These are phyloP conservation scores for Chloris gayana DNA, from an alignment of 176 grass and related monocot genomes.

Conservation along the genomic window DNA sequence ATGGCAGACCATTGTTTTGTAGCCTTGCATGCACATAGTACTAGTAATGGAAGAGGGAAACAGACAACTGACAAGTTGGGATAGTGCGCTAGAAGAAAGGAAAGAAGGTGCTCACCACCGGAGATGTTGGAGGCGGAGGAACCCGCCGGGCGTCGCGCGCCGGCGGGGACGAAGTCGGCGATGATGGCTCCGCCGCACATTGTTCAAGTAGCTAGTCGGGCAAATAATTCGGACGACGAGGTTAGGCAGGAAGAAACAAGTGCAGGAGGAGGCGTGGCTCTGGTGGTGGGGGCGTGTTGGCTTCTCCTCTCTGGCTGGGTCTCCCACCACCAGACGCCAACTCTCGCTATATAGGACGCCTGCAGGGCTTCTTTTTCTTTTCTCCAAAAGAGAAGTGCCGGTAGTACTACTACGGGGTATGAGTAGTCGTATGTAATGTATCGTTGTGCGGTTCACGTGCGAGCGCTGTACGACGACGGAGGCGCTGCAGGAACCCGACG, in stretches of 20 bases:
- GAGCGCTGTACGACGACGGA: no score
- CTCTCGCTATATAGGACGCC: background rate
- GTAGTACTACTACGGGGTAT: background rate
- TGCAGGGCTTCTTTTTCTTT: background rate
- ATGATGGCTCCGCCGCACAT: slow-evolving; percentile 63
- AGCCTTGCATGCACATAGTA: no score
- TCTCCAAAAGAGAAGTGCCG: background rate
- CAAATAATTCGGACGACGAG: background rate
- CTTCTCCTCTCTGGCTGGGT: no score
- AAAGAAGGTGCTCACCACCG: background rate
- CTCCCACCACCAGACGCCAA: no score
- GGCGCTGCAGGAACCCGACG: background rate
- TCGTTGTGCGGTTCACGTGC: background rate
- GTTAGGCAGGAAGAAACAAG: background rate
- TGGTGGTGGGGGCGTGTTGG: no score
- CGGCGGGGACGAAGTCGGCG: slow-evolving; percentile 37
- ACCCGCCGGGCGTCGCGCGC: background rate
- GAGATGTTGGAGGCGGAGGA: slow-evolving; percentile 9
- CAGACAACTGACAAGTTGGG: background rate
- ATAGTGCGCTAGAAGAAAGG: background rate
- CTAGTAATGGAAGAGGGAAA: no score
- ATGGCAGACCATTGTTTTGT: no score
- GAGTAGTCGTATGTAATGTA: no score
- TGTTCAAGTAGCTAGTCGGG: background rate
- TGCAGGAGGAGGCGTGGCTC: background rate